Percentiles rank a stretch among this genome's conserved stretches.
Conservation (phyloP, 2,329 filamentous ascomycete genomes). For the Trichoderma hamatum region DNA sequence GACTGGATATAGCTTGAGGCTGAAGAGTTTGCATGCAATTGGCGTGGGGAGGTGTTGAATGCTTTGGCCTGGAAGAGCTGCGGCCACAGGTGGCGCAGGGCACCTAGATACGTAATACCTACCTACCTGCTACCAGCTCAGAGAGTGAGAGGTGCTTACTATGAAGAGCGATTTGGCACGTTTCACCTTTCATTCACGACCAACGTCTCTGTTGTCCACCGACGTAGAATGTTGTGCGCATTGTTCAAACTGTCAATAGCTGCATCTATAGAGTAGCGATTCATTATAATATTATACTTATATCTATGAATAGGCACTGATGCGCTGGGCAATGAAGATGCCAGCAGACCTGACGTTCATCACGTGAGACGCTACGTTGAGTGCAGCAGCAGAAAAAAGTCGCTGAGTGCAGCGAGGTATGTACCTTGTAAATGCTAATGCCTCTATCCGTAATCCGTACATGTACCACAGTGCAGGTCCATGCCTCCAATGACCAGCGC, state of each 20-base stretch:
- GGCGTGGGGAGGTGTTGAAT: constrained; percentile 11
- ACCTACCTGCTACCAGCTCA: neutral
- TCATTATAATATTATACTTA: neutral
- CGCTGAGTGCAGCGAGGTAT: neutral
- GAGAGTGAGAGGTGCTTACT: neutral
- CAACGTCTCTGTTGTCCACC: neutral
- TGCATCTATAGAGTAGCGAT: neutral
- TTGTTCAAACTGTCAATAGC: neutral
- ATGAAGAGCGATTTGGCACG: neutral
- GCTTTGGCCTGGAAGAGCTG: constrained; percentile 20
- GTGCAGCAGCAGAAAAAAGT: neutral
- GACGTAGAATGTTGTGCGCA: neutral
- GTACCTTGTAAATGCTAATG: neutral
- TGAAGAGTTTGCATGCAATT: constrained; percentile 5
- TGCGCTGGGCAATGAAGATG: neutral
- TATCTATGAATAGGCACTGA: neutral
- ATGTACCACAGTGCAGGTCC: constrained; percentile 3
- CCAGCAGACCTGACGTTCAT: neutral
- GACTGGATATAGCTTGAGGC: neutral
- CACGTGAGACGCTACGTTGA: neutral
- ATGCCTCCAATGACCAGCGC: constrained; percentile 13
- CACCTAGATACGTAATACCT: constrained; percentile 11
- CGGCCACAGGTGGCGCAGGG: constrained; percentile 20
- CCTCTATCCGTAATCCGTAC: constrained; percentile 13
- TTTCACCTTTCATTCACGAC: neutral